Evolutionary conservation across 805 yeast species (phyloP).

Genomic region (Hyphopichia homilentoma): DNA sequence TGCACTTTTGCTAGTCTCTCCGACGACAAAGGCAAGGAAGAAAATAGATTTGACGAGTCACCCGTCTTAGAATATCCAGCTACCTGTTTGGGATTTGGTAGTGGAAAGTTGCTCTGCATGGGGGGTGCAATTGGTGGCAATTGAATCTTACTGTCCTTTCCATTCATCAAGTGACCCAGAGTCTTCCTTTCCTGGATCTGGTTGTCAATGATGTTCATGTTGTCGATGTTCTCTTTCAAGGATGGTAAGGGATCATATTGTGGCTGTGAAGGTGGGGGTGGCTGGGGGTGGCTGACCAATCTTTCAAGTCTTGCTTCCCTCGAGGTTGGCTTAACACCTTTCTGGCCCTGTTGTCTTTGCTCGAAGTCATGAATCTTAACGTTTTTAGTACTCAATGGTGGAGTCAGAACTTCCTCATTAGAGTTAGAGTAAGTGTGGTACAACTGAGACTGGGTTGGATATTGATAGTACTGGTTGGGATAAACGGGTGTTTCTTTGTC

Average conservation of each 20-base stretch:
- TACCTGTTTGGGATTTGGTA: background rate
- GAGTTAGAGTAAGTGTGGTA: conserved; percentile 4
- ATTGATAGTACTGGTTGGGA: conserved; percentile 17
- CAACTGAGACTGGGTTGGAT: conserved; percentile 18
- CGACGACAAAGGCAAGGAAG: no score
- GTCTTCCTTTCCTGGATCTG: no score
- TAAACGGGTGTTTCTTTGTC: conserved; percentile 5
- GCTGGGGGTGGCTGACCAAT: no score
- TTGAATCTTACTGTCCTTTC: no score
- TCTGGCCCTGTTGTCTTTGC: background rate
- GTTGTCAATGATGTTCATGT: no score
- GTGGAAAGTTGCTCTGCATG: background rate
- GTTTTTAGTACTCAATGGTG: conserved; percentile 3
- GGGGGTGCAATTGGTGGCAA: conserved; percentile 11
- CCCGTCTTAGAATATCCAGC: background rate
- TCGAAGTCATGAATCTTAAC: conserved; percentile 4
- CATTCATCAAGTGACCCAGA: conserved; percentile 1
- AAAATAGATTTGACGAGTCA: no score
- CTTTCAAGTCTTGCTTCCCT: conserved; percentile 6
- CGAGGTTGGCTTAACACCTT: conserved; percentile 11
- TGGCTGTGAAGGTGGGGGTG: no score
- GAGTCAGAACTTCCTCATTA: background rate
- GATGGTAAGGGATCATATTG: no score
- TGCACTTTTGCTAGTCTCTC: no score
- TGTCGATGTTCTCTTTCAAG: background rate